Conservation (phyloP, 2,329 filamentous ascomycete species). For the Didymella arachidicola region DNA sequence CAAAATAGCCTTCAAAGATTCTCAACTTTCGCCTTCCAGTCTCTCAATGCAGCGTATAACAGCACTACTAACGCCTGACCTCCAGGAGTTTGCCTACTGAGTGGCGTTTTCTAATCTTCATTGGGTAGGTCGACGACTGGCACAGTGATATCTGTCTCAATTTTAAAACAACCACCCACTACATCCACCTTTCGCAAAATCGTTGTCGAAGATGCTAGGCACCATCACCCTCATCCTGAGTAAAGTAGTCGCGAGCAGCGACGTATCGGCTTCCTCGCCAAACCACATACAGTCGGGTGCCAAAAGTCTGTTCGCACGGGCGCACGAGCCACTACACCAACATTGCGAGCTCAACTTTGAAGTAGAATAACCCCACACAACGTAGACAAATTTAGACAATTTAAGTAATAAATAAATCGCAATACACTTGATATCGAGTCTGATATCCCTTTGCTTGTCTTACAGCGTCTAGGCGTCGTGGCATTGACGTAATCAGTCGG, state of each 20-base stretch:
- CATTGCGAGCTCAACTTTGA: too few relatives aligned
- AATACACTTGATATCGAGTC: too few relatives aligned
- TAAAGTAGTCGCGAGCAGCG: constrained; percentile 54
- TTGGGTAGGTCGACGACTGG: constrained; percentile 53
- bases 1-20: background rate
- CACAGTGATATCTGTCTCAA: constrained; percentile 47
- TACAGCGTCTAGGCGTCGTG: too few relatives aligned
- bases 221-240: constrained; percentile 57
- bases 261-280: constrained; percentile 59
- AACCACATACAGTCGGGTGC: too few relatives aligned
- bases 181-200: constrained; percentile 50
- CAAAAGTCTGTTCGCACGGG: too few relatives aligned
- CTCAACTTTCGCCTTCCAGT: constrained; percentile 37
- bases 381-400: too few relatives aligned
- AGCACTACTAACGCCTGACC: constrained; percentile 52
- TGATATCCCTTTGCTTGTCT: too few relatives aligned
- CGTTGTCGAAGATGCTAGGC: constrained; percentile 46
- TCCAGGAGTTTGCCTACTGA: constrained; percentile 45
- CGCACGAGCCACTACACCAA: too few relatives aligned
- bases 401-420: too few relatives aligned
- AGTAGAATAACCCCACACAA: too few relatives aligned
- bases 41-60: constrained; percentile 54
- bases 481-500: too few relatives aligned
- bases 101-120: constrained; percentile 23
- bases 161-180: constrained; percentile 48